phyloP scores from a whole-genome alignment of 805 yeast species.

The Candida sakaeoensis region DNA sequence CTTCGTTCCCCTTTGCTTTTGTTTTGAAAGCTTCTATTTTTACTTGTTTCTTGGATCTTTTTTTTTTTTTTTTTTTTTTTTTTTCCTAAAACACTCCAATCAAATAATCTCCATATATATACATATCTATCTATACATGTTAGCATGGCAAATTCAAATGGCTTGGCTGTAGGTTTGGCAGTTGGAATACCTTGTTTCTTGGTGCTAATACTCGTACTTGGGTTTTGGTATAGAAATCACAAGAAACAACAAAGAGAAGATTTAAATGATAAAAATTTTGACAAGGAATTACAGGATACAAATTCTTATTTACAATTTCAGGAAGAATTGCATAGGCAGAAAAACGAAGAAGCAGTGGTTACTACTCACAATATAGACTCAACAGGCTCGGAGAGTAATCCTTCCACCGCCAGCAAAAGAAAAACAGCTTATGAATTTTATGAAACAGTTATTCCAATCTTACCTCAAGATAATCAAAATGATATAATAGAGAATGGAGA shows the following conservation, averaged over 20 bases:
- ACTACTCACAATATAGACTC: constrained; percentile 5
- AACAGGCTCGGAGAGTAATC: constrained; percentile 8
- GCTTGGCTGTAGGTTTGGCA: constrained; percentile 39
- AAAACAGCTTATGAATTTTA: constrained; percentile 36
- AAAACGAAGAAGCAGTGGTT: background rate
- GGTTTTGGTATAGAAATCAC: constrained; percentile 29
- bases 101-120: background rate
- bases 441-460: constrained; percentile 39
- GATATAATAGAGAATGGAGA: background rate
- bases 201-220: constrained; percentile 19
- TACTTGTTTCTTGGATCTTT: background rate
- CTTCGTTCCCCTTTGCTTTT: background rate
- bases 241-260: constrained; percentile 32
- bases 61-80: too few relatives aligned
- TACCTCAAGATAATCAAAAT: constrained; percentile 15
- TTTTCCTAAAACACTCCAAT: background rate
- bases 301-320: constrained; percentile 33
- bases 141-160: constrained; percentile 16
- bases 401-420: background rate
- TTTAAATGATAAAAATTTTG: constrained; percentile 22
- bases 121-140: background rate
- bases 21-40: background rate
- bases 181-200: constrained; percentile 38
- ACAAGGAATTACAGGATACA: constrained; percentile 35
- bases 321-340: constrained; percentile 30